These are phyloP conservation scores for Calocybe gangraenosa DNA, from an alignment of 768 basidiomycete species.

Conservation along the genomic window DNA sequence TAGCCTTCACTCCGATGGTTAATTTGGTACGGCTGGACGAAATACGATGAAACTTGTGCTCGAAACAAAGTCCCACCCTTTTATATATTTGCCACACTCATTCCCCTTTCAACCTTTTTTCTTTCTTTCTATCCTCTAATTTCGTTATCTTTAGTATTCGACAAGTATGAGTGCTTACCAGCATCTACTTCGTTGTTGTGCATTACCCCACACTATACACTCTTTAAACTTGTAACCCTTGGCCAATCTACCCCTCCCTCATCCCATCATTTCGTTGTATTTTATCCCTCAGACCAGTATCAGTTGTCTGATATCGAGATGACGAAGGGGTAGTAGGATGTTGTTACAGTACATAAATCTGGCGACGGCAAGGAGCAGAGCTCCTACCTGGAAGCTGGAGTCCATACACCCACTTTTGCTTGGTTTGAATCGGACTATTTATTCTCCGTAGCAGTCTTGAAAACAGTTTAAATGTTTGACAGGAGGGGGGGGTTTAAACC, in stretches of 20 bases:
- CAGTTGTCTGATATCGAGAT: too few species aligned
- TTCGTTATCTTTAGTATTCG: slow-evolving; percentile 9
- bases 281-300: not conserved
- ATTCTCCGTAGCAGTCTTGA: not conserved
- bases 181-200: slow-evolving; percentile 17
- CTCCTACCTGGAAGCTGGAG: slow-evolving; percentile 2
- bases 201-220: slow-evolving; percentile 19
- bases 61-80: slow-evolving; percentile 11
- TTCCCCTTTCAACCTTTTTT: slow-evolving; percentile 3
- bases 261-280: not conserved
- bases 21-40: slow-evolving; percentile 17
- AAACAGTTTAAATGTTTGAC: too few species aligned
- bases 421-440: slow-evolving; percentile 4
- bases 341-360: not conserved
- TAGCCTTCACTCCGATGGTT: slow-evolving; percentile 12
- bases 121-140: not conserved
- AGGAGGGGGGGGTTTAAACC: too few species aligned
- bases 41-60: slow-evolving; percentile 10
- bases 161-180: slow-evolving; percentile 8
- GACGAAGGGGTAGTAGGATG: not conserved
- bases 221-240: slow-evolving; percentile 13
- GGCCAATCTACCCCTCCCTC: not conserved
- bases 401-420: not conserved
- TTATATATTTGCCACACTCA: slow-evolving; percentile 14
- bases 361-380: slow-evolving; percentile 6